Conservation (phyloP, 163 green algal species). For the Trebouxia gelatinosa region DNA sequence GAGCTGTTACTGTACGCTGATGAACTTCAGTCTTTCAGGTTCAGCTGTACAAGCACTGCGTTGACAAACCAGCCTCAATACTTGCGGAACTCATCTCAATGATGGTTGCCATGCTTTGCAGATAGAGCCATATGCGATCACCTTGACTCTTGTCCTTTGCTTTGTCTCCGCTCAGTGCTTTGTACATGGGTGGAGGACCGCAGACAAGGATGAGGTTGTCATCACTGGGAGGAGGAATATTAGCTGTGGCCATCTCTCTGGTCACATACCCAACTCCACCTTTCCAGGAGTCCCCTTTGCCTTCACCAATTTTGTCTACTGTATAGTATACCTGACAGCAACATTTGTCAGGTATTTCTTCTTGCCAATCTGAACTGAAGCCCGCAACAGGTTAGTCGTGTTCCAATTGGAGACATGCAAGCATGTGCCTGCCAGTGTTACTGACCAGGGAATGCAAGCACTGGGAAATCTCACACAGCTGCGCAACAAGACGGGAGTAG, state of each 20-base stretch:
- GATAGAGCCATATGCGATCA: background rate
- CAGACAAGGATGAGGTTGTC: constrained; percentile 73
- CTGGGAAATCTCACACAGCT: too few species aligned
- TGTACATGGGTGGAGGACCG: constrained; percentile 45
- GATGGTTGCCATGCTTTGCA: too few species aligned
- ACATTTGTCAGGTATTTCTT: background rate
- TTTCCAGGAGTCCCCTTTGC: constrained; percentile 45
- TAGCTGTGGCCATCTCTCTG: constrained; percentile 45
- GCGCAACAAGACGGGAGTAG: too few species aligned
- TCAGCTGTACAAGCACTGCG: background rate
- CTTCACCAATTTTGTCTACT: constrained; percentile 48
- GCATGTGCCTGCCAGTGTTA: too few species aligned
- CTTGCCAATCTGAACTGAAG: too few species aligned
- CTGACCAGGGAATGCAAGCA: too few species aligned
- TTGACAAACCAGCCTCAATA: background rate
- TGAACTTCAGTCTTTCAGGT: background rate
- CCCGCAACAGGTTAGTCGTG: too few species aligned
- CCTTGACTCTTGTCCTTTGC: constrained; percentile 58
- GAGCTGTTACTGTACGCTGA: too few species aligned
- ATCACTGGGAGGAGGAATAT: constrained; percentile 48
- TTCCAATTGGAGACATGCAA: too few species aligned
- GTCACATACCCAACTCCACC: constrained; percentile 67
- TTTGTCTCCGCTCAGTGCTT: constrained; percentile 62
- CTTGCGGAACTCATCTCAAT: background rate
- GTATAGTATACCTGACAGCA: constrained; percentile 48